Percentiles rank a stretch among this genome's conserved stretches.
These are phyloP conservation scores for Trichoderma cornu-damae DNA, from an alignment of 2,329 filamentous ascomycete species.

Conservation along the genomic window DNA sequence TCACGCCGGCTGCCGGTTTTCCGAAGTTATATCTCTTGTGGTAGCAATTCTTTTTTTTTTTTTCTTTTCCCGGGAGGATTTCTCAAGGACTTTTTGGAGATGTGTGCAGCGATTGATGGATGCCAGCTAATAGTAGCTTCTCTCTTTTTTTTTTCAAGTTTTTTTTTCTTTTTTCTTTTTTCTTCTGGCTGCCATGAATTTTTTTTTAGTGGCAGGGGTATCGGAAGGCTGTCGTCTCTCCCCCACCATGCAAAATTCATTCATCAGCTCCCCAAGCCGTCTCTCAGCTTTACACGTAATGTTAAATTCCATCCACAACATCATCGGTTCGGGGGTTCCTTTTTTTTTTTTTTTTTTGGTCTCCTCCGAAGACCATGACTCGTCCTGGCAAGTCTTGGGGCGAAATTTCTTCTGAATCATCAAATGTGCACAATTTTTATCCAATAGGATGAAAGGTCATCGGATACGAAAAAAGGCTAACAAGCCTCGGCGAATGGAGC, in stretches of 20 bases:
- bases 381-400: neutral
- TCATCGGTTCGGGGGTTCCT: conserved; percentile 2
- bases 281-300: conserved; percentile 1
- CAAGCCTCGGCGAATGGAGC: too few species aligned
- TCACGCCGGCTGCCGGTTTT: neutral
- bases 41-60: too few species aligned
- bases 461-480: neutral
- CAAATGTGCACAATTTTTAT: neutral
- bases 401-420: neutral
- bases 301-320: neutral
- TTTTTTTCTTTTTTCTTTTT: neutral
- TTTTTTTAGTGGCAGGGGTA: conserved; percentile 7
- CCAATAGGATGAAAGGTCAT: neutral
- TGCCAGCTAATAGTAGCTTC: conserved; percentile 12
- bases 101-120: neutral
- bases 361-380: conserved; percentile 5
- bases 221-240: conserved; percentile 14
- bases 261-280: neutral
- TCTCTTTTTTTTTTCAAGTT: too few species aligned
- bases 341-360: neutral
- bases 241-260: too few species aligned
- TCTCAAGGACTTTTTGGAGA: neutral
- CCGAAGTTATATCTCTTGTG: neutral
- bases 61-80: neutral
- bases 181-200: neutral